Evolutionary conservation across 345 rosid species (phyloP), one percentile per base, ranked within the genome.

Genomic region (Syzygium jambos): DNA sequence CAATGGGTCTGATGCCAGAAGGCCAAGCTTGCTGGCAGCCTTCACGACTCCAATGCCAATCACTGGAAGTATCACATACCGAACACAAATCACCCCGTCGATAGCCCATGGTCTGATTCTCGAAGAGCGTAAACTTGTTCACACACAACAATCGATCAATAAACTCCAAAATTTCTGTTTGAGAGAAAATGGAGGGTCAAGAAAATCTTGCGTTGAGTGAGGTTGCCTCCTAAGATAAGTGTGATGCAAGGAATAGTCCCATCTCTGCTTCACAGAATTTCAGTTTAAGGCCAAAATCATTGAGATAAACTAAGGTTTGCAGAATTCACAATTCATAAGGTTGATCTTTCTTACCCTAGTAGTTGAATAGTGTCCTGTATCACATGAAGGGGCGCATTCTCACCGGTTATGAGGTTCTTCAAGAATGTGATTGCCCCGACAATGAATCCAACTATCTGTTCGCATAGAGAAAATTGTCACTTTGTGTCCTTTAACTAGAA

Each of bases 211-310:
- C 99, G 99, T 93, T 93, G 95, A 23, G 93, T 91, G 84, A 98
- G 99, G 93, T 96, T 98, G 88, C 98, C 98, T 68, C 99, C 99
- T 34, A 98, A 89, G 86, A 98, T 96, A 88, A 98, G 97, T 4
- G 96, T 94, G 90, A 94, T 95, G 52, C 96, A 95, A 83, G 99
- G 95, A 87, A 98, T 95, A 15, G 99, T 96, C 56, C 96, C 98
- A 88, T 94, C 95, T 78, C 99, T 96, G 91, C 90, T 85, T 29
- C 49, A 6, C 25, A 16, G 12, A 17, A 82, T 41, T 4, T 73
- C 80, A 73, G 8, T 73, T 73, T 34, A 73, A 9, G 13, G 80
- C 49, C 49, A 1, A 73, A 73, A 73, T 19, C 78, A 34, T 41
- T 5, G 80, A 73, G 12, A 73, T 73, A 73, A 34, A 73, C 49